Evolutionary conservation across 2,329 filamentous ascomycete species (phyloP).

Genomic region (Cladorrhinum sp.): DNA sequence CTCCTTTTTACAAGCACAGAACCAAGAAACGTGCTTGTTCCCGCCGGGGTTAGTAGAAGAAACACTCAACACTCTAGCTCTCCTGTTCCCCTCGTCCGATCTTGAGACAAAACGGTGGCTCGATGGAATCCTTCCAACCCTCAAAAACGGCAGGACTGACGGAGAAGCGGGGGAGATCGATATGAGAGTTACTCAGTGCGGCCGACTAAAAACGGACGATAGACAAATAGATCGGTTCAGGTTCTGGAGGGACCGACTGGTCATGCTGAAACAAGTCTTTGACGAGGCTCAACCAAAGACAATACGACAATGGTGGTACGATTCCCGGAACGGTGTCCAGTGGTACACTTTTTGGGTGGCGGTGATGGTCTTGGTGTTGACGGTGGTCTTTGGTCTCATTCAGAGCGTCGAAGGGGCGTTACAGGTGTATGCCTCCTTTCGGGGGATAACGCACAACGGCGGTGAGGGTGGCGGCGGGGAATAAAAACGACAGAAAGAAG

Average conservation of each 20-base stretch:
- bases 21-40: background rate
- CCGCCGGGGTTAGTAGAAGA: background rate
- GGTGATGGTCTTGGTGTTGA: slow-evolving; percentile 33
- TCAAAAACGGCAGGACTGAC: background rate
- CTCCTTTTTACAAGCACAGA: background rate
- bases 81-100: slow-evolving; percentile 3
- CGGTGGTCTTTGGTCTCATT: slow-evolving; percentile 39
- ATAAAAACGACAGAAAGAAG: background rate
- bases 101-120: background rate
- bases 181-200: background rate
- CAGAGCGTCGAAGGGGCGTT: slow-evolving; percentile 33
- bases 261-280: slow-evolving; percentile 41
- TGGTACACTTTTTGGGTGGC: slow-evolving; percentile 47
- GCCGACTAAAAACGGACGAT: background rate
- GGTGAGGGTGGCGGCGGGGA: background rate
- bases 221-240: slow-evolving; percentile 31
- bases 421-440: background rate
- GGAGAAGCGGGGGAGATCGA: background rate
- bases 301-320: slow-evolving; percentile 42
- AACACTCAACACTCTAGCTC: background rate
- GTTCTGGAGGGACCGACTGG: slow-evolving; percentile 43
- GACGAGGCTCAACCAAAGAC: slow-evolving; percentile 37
- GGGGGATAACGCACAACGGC: background rate
- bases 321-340: slow-evolving; percentile 40
- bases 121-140: background rate